Evolutionary conservation across 257 asterid genomes (phyloP), one percentile per base, ranked within the genome.

Genomic region (Solanum virginianum): DNA sequence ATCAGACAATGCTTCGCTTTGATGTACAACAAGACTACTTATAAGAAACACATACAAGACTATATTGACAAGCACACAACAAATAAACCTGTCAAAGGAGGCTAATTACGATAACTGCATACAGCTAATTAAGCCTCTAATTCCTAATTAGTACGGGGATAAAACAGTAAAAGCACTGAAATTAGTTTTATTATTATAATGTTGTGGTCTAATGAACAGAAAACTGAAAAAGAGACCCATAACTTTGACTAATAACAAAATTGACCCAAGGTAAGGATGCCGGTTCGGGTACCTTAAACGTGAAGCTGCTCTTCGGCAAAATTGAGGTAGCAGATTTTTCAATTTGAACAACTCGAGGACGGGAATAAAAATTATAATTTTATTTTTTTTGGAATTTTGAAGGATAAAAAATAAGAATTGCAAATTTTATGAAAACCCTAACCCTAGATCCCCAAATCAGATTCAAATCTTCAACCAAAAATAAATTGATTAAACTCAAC

Each of bases 391-490:
- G 39, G 39, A 15, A 59, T 39, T 45, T 59, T 16, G 18, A 22
- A 10, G 22, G 43, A 11, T 56, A 87, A 45, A 8, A 26, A 71
- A 81, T 16, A 53, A 16, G 1, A 53, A 51, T 26, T 79, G 17
- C 17, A 53, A 77, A n/a, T 24, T 5, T 18, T 22, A 26, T 45
- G 53, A 26, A 62, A 84, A 80, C 43, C 84, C 74, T 53, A 85
- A 85, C 85, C 85, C 88, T 57, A 79, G 69, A 88, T 77, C 83
- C 84, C 88, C 71, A 80, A 77, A 69, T 24, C 54, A 15, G 68
- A 83, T 26, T 10, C 54, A 53, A 82, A 15, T 60, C 41, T n/a
- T 63, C 56, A 43, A 71, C 20, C 15, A 47, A 83, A 65, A 83
- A 45, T 11, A 51, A 83, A 83, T 8, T 49, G 13, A 18, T 51